These are phyloP conservation scores for Cornus florida DNA, from an alignment of 148 eudicot species.

Conservation along the genomic window DNA sequence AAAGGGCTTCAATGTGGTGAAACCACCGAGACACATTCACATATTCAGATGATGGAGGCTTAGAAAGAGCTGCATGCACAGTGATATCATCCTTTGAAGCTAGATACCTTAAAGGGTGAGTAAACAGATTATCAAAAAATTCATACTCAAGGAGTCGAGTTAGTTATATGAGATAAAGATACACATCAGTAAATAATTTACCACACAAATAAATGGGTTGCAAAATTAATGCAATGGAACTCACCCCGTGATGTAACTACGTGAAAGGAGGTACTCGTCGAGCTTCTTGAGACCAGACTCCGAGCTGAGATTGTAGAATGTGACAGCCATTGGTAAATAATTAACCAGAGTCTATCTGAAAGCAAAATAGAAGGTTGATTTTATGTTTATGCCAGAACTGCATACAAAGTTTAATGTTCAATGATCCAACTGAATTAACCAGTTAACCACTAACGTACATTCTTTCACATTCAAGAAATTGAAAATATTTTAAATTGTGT, in stretches of 20 bases:
- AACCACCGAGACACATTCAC: slow-evolving; percentile 84
- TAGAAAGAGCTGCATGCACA: too few species aligned
- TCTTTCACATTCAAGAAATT: background rate
- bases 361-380: background rate
- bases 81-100: slow-evolving; percentile 24
- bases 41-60: slow-evolving; percentile 34
- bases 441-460: background rate
- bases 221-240: slow-evolving; percentile 6
- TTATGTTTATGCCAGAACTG: background rate
- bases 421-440: background rate
- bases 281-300: too few species aligned
- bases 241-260: slow-evolving; percentile 90
- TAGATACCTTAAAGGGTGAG: slow-evolving; percentile 51
- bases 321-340: too few species aligned
- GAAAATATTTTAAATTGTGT: too few species aligned
- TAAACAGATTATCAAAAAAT: background rate
- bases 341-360: too few species aligned
- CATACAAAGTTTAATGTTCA: too few species aligned
- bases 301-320: too few species aligned
- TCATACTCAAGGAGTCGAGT: background rate
- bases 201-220: background rate
- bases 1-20: slow-evolving; percentile 79
- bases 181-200: too few species aligned
- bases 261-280: slow-evolving; percentile 43
- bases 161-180: too few species aligned